Percentiles rank a stretch among this genome's conserved stretches.
Conservation (phyloP, 371 early-diverging fungal species). For the Mortierella sp. region DNA sequence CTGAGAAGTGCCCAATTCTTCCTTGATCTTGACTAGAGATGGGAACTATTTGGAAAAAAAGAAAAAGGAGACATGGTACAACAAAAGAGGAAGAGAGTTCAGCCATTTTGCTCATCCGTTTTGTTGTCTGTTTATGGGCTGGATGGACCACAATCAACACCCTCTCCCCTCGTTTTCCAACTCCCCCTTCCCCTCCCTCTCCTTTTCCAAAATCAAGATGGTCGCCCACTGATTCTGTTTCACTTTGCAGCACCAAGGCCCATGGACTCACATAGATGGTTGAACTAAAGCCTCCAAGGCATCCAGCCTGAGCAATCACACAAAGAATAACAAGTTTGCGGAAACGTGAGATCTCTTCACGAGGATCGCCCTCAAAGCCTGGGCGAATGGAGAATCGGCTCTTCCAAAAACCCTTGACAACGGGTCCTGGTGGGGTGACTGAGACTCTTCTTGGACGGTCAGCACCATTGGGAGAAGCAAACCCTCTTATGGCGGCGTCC, state of each 20-base stretch:
- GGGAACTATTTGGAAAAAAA: slow-evolving; percentile 53
- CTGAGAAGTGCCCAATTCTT: slow-evolving; percentile 58
- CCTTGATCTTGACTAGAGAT: slow-evolving; percentile 59
- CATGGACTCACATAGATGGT: slow-evolving; percentile 41
- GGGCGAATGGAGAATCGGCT: slow-evolving; percentile 22
- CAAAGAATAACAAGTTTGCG: slow-evolving; percentile 34
- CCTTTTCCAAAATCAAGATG: slow-evolving; percentile 8
- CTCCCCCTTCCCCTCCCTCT: too few species aligned
- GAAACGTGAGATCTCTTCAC: slow-evolving; percentile 21
- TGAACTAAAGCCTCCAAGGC: slow-evolving; percentile 44
- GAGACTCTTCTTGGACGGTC: slow-evolving; percentile 2
- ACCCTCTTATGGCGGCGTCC: neutral
- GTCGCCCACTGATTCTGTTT: neutral
- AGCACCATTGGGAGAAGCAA: neutral
- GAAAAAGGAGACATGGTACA: neutral
- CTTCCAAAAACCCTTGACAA: slow-evolving; percentile 33
- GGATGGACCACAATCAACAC: too few species aligned
- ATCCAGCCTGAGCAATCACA: slow-evolving; percentile 43
- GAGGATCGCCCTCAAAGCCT: slow-evolving; percentile 35
- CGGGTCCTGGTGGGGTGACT: neutral
- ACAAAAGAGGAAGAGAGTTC: neutral
- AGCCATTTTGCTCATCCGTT: neutral
- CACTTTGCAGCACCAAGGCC: too few species aligned
- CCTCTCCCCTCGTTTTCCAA: too few species aligned
- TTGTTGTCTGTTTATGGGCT: neutral